Evolutionary conservation across 192 early-diverging fungal species (phyloP).

Genomic region (Pecoramyces ruminantium): DNA sequence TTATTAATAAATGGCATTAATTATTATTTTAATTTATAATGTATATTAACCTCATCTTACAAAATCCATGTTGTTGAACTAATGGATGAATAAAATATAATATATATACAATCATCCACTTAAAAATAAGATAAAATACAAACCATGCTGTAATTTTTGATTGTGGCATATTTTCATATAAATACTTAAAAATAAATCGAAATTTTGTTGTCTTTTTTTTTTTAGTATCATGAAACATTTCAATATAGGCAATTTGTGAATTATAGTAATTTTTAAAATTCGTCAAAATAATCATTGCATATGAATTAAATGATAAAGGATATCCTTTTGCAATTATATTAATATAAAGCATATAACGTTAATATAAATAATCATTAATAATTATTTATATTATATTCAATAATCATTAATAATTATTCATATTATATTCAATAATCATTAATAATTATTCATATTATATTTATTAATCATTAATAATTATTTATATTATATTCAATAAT

Average conservation of each 20-base stretch:
- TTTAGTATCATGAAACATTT: neutral
- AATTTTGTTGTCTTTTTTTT: neutral
- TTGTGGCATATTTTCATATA: neutral
- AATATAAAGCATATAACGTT: too few relatives aligned
- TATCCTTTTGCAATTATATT: too few relatives aligned
- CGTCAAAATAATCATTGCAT: neutral
- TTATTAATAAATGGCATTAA: too few relatives aligned
- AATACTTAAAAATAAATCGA: neutral
- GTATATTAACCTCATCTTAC: neutral
- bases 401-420: too few relatives aligned
- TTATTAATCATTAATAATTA: too few relatives aligned
- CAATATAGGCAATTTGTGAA: neutral
- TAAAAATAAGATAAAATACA: neutral
- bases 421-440: too few relatives aligned
- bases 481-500: too few relatives aligned
- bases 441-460: too few relatives aligned
- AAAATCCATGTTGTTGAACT: neutral
- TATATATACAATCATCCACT: neutral
- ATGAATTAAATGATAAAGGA: neutral
- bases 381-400: too few relatives aligned
- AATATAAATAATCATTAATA: too few relatives aligned
- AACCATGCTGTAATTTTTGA: neutral
- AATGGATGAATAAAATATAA: neutral
- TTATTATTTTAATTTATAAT: neutral
- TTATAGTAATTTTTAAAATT: neutral